Conservation (phyloP, 768 basidiomycete genomes). For the Termitomyces sp. region DNA sequence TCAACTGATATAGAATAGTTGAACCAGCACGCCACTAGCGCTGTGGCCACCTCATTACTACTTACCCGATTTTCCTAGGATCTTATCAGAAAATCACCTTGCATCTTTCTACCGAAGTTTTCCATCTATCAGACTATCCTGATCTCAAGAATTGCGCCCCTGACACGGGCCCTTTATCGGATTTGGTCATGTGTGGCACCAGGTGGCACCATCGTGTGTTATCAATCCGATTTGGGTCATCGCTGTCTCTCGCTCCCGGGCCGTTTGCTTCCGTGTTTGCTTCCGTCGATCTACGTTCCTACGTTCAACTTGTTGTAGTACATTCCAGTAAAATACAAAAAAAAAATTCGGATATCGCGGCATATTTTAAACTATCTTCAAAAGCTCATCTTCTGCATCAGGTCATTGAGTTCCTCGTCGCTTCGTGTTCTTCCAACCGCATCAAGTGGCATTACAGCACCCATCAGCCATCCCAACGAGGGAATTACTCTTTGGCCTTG, state of each 20-base stretch:
- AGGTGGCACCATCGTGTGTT: not conserved
- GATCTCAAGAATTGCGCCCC: not conserved
- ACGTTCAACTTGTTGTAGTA: not conserved
- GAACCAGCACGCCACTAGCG: not conserved
- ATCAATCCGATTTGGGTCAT: not conserved
- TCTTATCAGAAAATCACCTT: not conserved
- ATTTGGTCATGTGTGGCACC: constrained; percentile 14
- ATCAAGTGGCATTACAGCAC: constrained; percentile 39
- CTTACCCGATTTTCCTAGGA: not conserved
- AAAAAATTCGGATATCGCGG: not conserved
- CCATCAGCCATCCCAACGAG: constrained; percentile 35
- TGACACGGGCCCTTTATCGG: not conserved
- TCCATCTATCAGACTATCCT: not conserved
- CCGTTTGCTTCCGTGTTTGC: constrained; percentile 32
- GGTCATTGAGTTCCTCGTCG: constrained; percentile 25
- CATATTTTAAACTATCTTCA: not conserved
- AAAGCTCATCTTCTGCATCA: constrained; percentile 26
- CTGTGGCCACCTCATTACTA: not conserved
- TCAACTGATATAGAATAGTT: not conserved
- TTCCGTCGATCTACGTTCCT: constrained; percentile 21
- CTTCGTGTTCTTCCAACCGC: constrained; percentile 21
- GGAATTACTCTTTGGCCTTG: constrained; percentile 26
- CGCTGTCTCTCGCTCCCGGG: constrained; percentile 8
- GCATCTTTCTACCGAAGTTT: no score
- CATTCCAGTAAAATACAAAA: not conserved